Evolutionary conservation across 2,329 filamentous ascomycete species (phyloP).

Genomic region (Claviceps pazoutovae): DNA sequence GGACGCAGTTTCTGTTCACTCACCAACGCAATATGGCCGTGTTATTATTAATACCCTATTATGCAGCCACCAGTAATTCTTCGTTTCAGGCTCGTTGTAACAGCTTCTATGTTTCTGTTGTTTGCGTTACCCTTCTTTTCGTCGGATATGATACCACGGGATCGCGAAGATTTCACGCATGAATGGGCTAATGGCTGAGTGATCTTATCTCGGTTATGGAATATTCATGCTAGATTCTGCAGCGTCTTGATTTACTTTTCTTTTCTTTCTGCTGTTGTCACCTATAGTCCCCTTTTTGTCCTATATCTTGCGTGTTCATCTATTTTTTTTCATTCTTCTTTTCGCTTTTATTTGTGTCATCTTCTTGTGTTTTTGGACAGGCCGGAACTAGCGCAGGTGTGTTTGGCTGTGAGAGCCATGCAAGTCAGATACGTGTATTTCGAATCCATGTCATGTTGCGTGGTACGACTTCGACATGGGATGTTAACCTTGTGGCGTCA

Average conservation of each 20-base stretch:
- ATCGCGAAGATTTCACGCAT: slow-evolving; percentile 5
- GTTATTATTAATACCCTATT: background rate
- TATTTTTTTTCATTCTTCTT: slow-evolving; percentile 1
- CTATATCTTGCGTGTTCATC: slow-evolving; percentile 4
- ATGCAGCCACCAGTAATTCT: slow-evolving; percentile 1
- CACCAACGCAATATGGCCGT: background rate
- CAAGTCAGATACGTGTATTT: background rate
- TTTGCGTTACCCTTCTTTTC: slow-evolving; percentile 5
- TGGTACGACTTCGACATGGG: background rate
- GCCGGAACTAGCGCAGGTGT: slow-evolving; percentile 6
- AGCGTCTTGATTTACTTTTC: slow-evolving; percentile 9
- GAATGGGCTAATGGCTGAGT: slow-evolving; percentile 3
- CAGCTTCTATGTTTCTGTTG: slow-evolving; percentile 5
- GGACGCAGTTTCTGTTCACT: background rate
- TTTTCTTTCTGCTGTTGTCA: slow-evolving; percentile 7
- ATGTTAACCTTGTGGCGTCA: too few species aligned
- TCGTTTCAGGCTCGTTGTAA: slow-evolving; percentile 6
- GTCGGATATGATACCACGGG: slow-evolving; percentile 15
- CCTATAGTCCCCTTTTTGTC: slow-evolving; percentile 2
- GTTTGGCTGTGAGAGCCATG: background rate
- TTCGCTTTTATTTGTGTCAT: slow-evolving; percentile 7
- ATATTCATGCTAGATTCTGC: slow-evolving; percentile 4
- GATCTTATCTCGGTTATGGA: slow-evolving; percentile 5
- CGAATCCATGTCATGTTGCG: too few species aligned
- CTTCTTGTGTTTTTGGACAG: slow-evolving; percentile 7